Conservation (phyloP, 495 filamentous ascomycete species). For the Neurospora sublineolata region DNA sequence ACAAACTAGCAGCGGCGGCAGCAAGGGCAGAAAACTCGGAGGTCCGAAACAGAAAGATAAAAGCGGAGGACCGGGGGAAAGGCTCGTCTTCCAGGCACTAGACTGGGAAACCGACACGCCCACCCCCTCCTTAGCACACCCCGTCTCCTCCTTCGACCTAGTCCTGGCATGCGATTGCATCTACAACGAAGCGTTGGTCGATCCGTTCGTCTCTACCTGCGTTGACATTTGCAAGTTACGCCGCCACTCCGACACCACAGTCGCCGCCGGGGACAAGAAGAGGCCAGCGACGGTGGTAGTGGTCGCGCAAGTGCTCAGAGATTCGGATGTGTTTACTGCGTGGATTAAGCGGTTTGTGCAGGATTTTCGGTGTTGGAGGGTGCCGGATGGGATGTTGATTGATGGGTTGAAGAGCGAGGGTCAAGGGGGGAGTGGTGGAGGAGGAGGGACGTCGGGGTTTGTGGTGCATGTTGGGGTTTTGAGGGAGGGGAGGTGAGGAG, state of each 20-base stretch:
- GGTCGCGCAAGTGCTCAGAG: slow-evolving; percentile 76
- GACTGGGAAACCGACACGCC: slow-evolving; percentile 60
- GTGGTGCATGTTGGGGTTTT: slow-evolving; percentile 56
- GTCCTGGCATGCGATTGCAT: slow-evolving; percentile 81
- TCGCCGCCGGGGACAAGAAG: slow-evolving; percentile 1
- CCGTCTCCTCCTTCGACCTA: slow-evolving; percentile 33
- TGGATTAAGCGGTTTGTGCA: slow-evolving; percentile 61
- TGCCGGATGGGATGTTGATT: slow-evolving; percentile 48
- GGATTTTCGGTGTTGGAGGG: slow-evolving; percentile 61
- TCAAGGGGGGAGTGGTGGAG: not conserved
- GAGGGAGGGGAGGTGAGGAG: slow-evolving; percentile 5
- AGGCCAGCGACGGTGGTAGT: slow-evolving; percentile 19
- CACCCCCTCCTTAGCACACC: slow-evolving; percentile 23
- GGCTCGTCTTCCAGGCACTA: slow-evolving; percentile 39
- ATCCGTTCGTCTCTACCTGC: slow-evolving; percentile 75
- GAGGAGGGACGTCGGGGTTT: slow-evolving; percentile 43
- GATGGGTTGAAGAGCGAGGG: slow-evolving; percentile 35
- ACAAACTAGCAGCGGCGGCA: not conserved
- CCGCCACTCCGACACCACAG: slow-evolving; percentile 15
- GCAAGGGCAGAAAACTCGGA: not conserved
- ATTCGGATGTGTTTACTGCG: slow-evolving; percentile 69
- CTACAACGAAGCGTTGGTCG: slow-evolving; percentile 76
- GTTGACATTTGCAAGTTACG: slow-evolving; percentile 60
- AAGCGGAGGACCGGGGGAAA: not conserved
- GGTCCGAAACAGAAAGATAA: slow-evolving; percentile 3